Percentiles rank a stretch among this genome's conserved stretches.
Evolutionary conservation across 176 grass and related monocot genomes (phyloP).

Genomic region (Phoenix roebelenii): DNA sequence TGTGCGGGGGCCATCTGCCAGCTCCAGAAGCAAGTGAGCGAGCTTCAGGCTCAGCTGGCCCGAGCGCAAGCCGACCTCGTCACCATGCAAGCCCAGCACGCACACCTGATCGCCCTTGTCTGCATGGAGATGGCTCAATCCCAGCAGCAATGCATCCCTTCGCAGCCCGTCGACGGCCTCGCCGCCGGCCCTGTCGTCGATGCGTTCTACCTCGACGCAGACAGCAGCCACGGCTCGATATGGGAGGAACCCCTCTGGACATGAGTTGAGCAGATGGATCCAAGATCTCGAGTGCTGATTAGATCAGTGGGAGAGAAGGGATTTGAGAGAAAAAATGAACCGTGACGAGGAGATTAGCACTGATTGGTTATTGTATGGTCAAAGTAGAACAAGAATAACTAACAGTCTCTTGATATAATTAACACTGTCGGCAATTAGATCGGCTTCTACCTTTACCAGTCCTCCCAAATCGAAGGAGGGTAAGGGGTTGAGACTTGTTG

Average conservation of each 20-base stretch:
- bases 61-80: slow-evolving; percentile 68
- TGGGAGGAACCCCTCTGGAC: slow-evolving; percentile 77
- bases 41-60: slow-evolving; percentile 80
- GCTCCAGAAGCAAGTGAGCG: slow-evolving; percentile 80
- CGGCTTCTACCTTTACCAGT: too few species aligned
- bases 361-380: too few species aligned
- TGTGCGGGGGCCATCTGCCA: slow-evolving; percentile 82
- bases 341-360: too few species aligned
- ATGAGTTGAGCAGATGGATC: slow-evolving; percentile 15
- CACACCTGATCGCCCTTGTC: slow-evolving; percentile 63
- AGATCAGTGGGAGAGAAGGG: too few species aligned
- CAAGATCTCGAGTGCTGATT: not conserved
- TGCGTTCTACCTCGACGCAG: not conserved
- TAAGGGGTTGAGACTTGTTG: too few species aligned
- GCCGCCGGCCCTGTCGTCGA: not conserved
- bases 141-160: slow-evolving; percentile 1
- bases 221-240: slow-evolving; percentile 18
- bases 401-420: too few species aligned
- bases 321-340: too few species aligned
- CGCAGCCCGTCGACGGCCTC: too few species aligned
- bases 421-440: too few species aligned
- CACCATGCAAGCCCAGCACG: slow-evolving; percentile 44
- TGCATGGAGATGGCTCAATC: slow-evolving; percentile 51
- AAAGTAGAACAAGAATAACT: too few species aligned
- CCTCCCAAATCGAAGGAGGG: too few species aligned